Evolutionary conservation across 768 basidiomycete species (phyloP).

Genomic region (Coprinopsis marcescibilis): DNA sequence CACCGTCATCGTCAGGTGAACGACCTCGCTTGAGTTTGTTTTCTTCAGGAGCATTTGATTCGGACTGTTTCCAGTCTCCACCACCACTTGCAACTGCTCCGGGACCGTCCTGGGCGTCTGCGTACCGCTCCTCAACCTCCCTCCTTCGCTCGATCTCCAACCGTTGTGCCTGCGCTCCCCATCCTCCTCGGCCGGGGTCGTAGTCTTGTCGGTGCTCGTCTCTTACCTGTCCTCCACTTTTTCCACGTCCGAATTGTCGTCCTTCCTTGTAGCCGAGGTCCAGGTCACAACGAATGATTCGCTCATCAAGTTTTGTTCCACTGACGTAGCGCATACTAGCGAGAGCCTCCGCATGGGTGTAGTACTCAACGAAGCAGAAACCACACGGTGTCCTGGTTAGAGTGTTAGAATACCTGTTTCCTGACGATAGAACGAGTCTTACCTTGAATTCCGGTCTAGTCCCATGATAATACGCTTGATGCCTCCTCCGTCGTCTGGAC

Average conservation of each 20-base stretch:
- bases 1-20: slow-evolving; percentile 76
- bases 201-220: slow-evolving; percentile 98
- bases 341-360: slow-evolving; percentile 89
- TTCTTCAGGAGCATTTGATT: slow-evolving; percentile 32
- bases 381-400: slow-evolving; percentile 77
- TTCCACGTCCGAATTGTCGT: slow-evolving; percentile 94
- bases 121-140: slow-evolving; percentile 80
- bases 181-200: slow-evolving; percentile 92
- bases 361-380: slow-evolving; percentile 96
- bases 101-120: slow-evolving; percentile 72
- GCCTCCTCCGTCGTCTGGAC: slow-evolving; percentile 80
- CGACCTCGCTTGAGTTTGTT: slow-evolving; percentile 60
- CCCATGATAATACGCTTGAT: slow-evolving; percentile 96
- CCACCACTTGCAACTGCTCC: slow-evolving; percentile 81
- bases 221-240: slow-evolving; percentile 94
- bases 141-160: slow-evolving; percentile 68
- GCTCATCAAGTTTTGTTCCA: slow-evolving; percentile 98
- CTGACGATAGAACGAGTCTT: slow-evolving; percentile 13
- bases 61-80: slow-evolving; percentile 76
- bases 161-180: slow-evolving; percentile 83
- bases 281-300: slow-evolving; percentile 95
- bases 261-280: slow-evolving; percentile 97
- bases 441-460: slow-evolving; percentile 85
- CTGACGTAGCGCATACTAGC: slow-evolving; percentile 91
- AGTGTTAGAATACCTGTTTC: slow-evolving; percentile 11